Evolutionary conservation across 108 stramenopile genomes (phyloP), one percentile per base, ranked within the genome.

Genomic region (Nannochloropsis salina): DNA sequence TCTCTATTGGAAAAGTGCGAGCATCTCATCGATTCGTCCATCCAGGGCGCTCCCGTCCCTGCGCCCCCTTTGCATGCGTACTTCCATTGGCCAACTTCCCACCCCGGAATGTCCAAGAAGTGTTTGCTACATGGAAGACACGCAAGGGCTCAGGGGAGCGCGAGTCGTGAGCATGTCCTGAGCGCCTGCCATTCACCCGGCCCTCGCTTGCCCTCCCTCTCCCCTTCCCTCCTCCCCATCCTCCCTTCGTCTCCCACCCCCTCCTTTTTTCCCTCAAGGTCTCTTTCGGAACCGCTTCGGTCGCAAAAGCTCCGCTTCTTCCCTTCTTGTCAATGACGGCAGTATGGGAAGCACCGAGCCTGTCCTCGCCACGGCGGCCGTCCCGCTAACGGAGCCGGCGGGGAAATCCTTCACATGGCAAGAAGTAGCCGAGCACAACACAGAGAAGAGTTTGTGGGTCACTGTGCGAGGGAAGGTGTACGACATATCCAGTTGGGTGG

Each of bases 371-470:
- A 74, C 61, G 15, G 61, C 15, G 61, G 15, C 61, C 3, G 61
- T 74, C 1, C 20, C 61, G 6, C 2, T 2, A 74, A n/a, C 61
- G n/a, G 61, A 6, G 61, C 61, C 61, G 61, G 61, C 5, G 61
- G 61, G 4, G 31, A 74, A 74, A n/a, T n/a, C 61, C 6, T 74
- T 2, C 6, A 74, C 61, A 74, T 84, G 83, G 82, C 85, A 89
- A 80, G 89, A 89, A 18, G 89, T 89, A 10, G 89, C 89, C 31
- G 83, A 89, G 81, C 89, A 89, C 83, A 89, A 89, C 86, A 86
- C 89, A 1, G 80, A 44, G 41, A 44, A 89, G 5, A 86, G 86
- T 80, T 43, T 80, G 0, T 89, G 89, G 89, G 74, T 89, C 1
- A 86, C 86, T 42, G 44, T 89, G 44, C 82, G 83, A 44, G 83